These are phyloP conservation scores for Sabuloglossum arenarium DNA, from an alignment of 495 filamentous ascomycete species.

Conservation along the genomic window DNA sequence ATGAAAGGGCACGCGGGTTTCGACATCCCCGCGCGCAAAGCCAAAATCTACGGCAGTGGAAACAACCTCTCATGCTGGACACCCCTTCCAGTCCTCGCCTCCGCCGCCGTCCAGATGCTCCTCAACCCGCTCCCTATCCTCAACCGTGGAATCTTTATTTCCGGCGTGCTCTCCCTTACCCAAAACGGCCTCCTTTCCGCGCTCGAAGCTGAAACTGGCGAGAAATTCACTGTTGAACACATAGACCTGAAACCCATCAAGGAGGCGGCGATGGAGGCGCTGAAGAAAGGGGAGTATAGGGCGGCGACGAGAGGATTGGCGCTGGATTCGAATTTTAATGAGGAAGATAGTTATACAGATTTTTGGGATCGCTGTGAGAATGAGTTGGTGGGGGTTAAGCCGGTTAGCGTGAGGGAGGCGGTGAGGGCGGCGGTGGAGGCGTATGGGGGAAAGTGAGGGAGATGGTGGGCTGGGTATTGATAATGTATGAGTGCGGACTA, in stretches of 20 bases:
- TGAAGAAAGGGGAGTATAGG: constrained; percentile 8
- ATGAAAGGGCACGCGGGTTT: constrained; percentile 12
- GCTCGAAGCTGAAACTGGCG: constrained; percentile 6
- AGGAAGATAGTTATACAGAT: background rate
- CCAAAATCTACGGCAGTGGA: constrained; percentile 9
- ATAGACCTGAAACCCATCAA: constrained; percentile 11
- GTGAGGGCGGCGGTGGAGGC: constrained; percentile 7
- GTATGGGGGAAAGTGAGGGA: background rate
- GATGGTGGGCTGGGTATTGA: no score
- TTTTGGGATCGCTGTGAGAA: constrained; percentile 5
- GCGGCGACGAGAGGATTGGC: constrained; percentile 7
- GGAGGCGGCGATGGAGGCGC: constrained; percentile 8
- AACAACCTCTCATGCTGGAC: constrained; percentile 10
- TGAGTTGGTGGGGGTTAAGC: constrained; percentile 8
- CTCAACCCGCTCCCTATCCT: constrained; percentile 4
- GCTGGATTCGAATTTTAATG: background rate
- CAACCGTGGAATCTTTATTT: constrained; percentile 10
- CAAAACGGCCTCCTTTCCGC: constrained; percentile 9
- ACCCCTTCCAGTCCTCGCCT: constrained; percentile 7
- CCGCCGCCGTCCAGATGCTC: constrained; percentile 8
- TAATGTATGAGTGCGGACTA: no score
- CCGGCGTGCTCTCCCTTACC: constrained; percentile 5
- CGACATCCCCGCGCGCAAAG: constrained; percentile 3
- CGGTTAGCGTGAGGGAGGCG: constrained; percentile 8
- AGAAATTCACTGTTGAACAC: constrained; percentile 6